These are phyloP conservation scores for Neonectria neomacrospora DNA, from an alignment of 2,329 filamentous ascomycete species.

Conservation along the genomic window DNA sequence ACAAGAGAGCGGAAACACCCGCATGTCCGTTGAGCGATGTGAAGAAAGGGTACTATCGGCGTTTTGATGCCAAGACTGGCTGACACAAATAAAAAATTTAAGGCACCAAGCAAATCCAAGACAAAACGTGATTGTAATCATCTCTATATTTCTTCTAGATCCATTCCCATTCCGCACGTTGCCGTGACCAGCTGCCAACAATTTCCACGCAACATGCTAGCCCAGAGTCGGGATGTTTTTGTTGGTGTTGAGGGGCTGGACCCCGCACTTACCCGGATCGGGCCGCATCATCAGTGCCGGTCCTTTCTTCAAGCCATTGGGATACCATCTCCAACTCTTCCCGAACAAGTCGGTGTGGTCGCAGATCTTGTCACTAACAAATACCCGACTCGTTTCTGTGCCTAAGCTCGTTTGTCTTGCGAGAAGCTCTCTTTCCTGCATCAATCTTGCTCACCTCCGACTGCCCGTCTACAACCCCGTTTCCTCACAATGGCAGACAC, in stretches of 20 bases:
- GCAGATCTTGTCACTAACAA: conserved; percentile 16
- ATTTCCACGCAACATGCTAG: conserved; percentile 6
- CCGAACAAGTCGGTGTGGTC: conserved; percentile 46
- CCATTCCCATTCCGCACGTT: background rate
- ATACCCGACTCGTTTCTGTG: conserved; percentile 16
- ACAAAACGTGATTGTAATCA: background rate
- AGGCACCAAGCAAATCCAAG: background rate
- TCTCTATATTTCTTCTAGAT: background rate
- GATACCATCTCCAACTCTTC: conserved; percentile 43
- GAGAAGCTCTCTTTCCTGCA: background rate
- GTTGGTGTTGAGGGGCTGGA: conserved; percentile 31
- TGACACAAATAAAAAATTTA: background rate
- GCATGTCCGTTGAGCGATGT: no score
- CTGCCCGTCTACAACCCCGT: conserved; percentile 13
- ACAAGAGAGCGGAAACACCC: no score
- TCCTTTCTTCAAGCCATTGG: conserved; percentile 21
- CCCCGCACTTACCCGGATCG: conserved; percentile 44
- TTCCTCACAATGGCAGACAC: conserved; percentile 57
- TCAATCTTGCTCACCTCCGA: conserved; percentile 1
- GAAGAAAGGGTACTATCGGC: background rate
- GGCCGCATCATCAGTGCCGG: conserved; percentile 29
- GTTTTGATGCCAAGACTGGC: background rate
- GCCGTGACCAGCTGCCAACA: background rate
- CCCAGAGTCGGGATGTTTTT: conserved; percentile 6
- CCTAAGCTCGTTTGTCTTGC: conserved; percentile 1